Conservation (phyloP, 140 eudicot species). For the Bidens hawaiensis region DNA sequence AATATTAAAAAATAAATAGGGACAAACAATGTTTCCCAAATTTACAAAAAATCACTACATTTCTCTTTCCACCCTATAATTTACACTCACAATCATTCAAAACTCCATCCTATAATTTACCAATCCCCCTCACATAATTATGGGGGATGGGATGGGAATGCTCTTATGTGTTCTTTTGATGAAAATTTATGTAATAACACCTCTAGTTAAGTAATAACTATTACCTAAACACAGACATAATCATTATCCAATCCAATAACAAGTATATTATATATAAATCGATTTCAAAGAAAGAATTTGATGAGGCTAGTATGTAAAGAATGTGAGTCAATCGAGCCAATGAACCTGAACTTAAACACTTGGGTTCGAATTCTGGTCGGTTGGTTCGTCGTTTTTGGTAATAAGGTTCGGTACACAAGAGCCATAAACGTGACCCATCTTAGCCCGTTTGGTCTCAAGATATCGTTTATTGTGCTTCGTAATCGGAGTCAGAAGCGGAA, state of each 20-base stretch:
- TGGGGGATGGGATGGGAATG: too few relatives aligned
- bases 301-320: conserved; percentile 21
- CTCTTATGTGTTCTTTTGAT: neutral
- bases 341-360: conserved; percentile 18
- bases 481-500: conserved; percentile 68
- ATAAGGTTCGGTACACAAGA: conserved; percentile 34
- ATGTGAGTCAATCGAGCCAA: conserved; percentile 15
- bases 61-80: too few relatives aligned
- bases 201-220: neutral
- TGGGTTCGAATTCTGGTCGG: conserved; percentile 24
- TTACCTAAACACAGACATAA: neutral
- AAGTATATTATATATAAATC: conserved; percentile 15
- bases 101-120: too few relatives aligned
- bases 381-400: conserved; percentile 27
- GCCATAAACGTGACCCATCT: conserved; percentile 87
- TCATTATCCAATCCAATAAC: conserved; percentile 6
- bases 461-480: conserved; percentile 73
- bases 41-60: too few relatives aligned
- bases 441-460: conserved; percentile 81
- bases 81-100: too few relatives aligned
- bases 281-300: conserved; percentile 21
- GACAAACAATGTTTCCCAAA: too few relatives aligned
- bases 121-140: too few relatives aligned
- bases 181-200: neutral
- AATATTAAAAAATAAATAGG: too few relatives aligned